These are phyloP conservation scores for Colletotrichum chrysophilum DNA, from an alignment of 2,329 filamentous ascomycete species.

Conservation along the genomic window DNA sequence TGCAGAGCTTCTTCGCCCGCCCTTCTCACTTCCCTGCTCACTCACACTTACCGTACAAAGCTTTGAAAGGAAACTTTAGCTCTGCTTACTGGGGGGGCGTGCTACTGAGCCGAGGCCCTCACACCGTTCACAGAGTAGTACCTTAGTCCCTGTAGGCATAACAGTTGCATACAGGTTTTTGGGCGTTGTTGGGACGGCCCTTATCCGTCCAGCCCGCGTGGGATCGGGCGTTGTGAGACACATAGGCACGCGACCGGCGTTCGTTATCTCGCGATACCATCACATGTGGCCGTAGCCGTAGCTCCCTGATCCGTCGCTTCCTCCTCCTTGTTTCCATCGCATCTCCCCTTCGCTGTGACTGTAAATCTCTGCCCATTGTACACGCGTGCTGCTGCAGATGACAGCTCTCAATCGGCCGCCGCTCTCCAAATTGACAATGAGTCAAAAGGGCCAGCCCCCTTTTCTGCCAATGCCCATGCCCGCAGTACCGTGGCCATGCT, in stretches of 20 bases:
- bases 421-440: not conserved
- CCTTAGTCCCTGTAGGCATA: not conserved
- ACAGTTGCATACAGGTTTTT: not conserved
- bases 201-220: not conserved
- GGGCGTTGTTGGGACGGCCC: not conserved
- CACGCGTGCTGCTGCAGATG: not conserved
- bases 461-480: not conserved
- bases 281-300: conserved; percentile 3
- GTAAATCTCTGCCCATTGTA: not conserved
- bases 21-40: not conserved
- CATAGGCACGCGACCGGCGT: conserved; percentile 14
- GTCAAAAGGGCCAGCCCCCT: not conserved
- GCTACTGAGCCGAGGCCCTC: not conserved
- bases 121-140: not conserved
- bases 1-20: not conserved
- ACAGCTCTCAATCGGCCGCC: not conserved
- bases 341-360: not conserved
- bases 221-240: conserved; percentile 6
- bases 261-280: conserved; percentile 5
- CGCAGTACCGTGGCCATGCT: not conserved
- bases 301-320: not conserved
- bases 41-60: not conserved
- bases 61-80: not conserved
- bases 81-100: not conserved
- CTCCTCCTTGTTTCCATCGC: not conserved